Evolutionary conservation across 208 protist species (phyloP).

Genomic region (Crithidia brevicula): DNA sequence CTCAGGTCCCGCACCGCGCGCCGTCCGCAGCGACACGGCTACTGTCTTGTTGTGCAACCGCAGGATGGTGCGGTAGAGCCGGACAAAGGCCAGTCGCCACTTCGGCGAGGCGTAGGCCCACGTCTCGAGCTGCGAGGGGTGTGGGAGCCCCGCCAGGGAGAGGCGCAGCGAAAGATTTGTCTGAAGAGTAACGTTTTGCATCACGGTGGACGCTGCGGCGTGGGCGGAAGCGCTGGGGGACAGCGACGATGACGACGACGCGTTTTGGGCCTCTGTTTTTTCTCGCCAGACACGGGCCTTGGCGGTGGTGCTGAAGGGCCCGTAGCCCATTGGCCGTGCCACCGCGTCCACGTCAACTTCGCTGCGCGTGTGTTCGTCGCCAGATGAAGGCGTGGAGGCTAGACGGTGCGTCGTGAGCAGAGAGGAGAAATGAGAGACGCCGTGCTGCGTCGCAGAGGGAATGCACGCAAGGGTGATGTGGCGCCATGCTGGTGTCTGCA

Average conservation of each 20-base stretch:
- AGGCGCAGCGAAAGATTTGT: conserved; percentile 63
- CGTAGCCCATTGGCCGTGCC: conserved; percentile 43
- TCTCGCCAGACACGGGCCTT: conserved; percentile 29
- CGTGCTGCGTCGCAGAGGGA: too few species aligned
- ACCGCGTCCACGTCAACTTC: conserved; percentile 12
- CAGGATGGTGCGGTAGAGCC: conserved; percentile 79
- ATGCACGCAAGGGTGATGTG: too few species aligned
- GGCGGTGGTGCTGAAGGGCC: conserved; percentile 62
- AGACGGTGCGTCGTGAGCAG: conserved; percentile 1
- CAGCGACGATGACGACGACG: not conserved
- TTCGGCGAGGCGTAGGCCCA: conserved; percentile 44
- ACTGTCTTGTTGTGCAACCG: conserved; percentile 81
- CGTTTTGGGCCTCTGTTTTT: not conserved
- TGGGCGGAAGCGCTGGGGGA: not conserved
- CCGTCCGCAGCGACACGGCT: conserved; percentile 50
- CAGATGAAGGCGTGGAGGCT: not conserved
- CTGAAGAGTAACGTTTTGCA: conserved; percentile 46
- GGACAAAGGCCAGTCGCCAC: conserved; percentile 72
- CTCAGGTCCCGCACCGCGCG: conserved; percentile 28
- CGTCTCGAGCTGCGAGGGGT: conserved; percentile 60
- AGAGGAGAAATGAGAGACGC: too few species aligned
- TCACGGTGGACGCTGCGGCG: conserved; percentile 31
- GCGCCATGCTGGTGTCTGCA: too few species aligned
- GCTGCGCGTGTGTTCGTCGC: not conserved
- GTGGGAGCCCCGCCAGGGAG: conserved; percentile 58